Percentiles rank a stretch among this genome's conserved stretches.
These are phyloP conservation scores for Entamoeba moshkovskii DNA, from an alignment of 208 protist genomes.

Conservation along the genomic window DNA sequence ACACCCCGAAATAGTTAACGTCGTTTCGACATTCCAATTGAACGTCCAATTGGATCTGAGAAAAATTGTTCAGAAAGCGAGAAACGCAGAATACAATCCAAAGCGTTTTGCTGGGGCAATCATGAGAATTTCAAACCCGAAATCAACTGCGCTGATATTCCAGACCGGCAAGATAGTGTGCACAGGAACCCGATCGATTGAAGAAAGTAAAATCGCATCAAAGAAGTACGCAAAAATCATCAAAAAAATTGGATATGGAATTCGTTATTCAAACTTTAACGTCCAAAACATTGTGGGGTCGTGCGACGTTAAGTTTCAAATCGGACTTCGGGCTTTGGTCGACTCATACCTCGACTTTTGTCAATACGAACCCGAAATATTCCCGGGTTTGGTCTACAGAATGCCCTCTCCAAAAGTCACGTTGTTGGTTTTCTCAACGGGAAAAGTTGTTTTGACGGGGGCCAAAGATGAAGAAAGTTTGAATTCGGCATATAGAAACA, in stretches of 20 bases:
- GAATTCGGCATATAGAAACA: neutral
- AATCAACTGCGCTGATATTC: conserved; percentile 3
- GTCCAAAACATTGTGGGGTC: conserved; percentile 15
- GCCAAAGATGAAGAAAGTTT: neutral
- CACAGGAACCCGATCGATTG: neutral
- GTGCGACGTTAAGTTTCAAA: conserved; percentile 18
- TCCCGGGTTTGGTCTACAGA: conserved; percentile 19
- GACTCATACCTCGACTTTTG: neutral
- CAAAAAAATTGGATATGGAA: neutral
- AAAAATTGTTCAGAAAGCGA: neutral
- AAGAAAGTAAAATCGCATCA: neutral
- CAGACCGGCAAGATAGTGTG: neutral
- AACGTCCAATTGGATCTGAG: neutral
- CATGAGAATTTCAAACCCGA: neutral
- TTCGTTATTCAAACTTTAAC: neutral
- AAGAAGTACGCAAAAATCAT: conserved; percentile 6
- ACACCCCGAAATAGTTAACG: neutral
- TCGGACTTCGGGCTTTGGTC: neutral
- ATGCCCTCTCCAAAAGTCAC: neutral
- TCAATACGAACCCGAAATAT: conserved; percentile 30
- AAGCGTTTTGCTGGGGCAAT: neutral
- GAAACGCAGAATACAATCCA: conserved; percentile 17
- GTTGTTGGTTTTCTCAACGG: conserved; percentile 8
- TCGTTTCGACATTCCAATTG: conserved; percentile 7
- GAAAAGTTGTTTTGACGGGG: conserved; percentile 21